Conservation (phyloP, 2,329 filamentous ascomycete species). For the Arthroderma sp. region DNA sequence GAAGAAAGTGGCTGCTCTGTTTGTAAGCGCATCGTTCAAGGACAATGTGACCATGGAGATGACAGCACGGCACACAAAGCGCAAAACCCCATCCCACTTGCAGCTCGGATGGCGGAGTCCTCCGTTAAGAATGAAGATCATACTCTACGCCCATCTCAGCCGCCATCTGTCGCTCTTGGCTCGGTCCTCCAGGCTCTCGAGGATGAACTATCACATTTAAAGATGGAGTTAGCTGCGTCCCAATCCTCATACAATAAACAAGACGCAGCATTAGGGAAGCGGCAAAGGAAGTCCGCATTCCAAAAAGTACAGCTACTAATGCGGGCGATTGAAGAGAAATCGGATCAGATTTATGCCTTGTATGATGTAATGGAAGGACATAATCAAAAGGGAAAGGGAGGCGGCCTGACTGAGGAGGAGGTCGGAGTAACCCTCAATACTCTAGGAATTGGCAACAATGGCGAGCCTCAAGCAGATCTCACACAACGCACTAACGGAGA, state of each 20-base stretch:
- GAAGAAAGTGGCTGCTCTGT: constrained; percentile 44
- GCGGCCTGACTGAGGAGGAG: constrained; percentile 49
- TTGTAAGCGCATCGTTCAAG: constrained; percentile 34
- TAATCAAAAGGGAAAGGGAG: constrained; percentile 49
- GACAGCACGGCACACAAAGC: constrained; percentile 28
- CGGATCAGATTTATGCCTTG: constrained; percentile 66
- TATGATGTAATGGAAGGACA: constrained; percentile 77
- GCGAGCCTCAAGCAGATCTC: not conserved
- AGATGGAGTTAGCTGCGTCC: constrained; percentile 51
- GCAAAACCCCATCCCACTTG: constrained; percentile 39
- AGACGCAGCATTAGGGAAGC: constrained; percentile 53
- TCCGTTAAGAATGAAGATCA: constrained; percentile 36
- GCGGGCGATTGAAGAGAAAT: constrained; percentile 55
- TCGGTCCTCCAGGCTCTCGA: constrained; percentile 71
- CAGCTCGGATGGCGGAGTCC: constrained; percentile 32
- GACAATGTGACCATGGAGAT: constrained; percentile 20
- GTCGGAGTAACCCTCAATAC: constrained; percentile 49
- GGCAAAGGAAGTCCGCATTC: constrained; percentile 49
- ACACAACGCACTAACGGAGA: too few species aligned
- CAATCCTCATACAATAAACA: constrained; percentile 51
- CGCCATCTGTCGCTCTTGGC: constrained; percentile 59
- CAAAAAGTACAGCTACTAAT: constrained; percentile 49
- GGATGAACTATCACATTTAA: constrained; percentile 67
- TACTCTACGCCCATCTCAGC: constrained; percentile 49
- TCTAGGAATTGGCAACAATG: constrained; percentile 24